Evolutionary conservation across 768 basidiomycete genomes (phyloP).

Genomic region (Pulveroboletus sp.): DNA sequence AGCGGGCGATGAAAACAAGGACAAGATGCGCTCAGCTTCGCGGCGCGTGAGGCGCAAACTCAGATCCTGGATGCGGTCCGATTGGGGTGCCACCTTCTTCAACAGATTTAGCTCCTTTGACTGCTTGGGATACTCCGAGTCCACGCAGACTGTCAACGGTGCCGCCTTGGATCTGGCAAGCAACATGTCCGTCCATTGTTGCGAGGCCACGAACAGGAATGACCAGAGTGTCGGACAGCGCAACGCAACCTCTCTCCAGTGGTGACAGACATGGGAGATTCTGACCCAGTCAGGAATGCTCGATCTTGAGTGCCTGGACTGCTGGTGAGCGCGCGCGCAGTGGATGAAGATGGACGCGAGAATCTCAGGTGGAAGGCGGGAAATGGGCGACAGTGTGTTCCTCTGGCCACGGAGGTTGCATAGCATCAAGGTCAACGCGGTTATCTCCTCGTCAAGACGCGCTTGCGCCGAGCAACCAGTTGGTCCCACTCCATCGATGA

Average conservation of each 20-base stretch:
- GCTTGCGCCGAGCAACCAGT: no score
- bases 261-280: conserved; percentile 25
- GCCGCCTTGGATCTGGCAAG: conserved; percentile 43
- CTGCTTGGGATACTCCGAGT: conserved; percentile 29
- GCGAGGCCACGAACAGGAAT: conserved; percentile 31
- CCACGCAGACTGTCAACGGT: conserved; percentile 19
- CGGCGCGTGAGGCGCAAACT: conserved; percentile 21
- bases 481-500: no score
- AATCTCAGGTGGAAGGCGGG: conserved; percentile 20
- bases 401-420: conserved; percentile 14
- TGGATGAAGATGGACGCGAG: conserved; percentile 22
- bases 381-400: conserved; percentile 17
- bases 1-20: conserved; percentile 21
- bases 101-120: conserved; percentile 28
- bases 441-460: conserved; percentile 20
- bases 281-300: conserved; percentile 19
- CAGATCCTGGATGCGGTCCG: conserved; percentile 34
- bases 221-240: conserved; percentile 41
- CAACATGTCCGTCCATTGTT: conserved; percentile 40
- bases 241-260: conserved; percentile 44
- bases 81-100: conserved; percentile 30
- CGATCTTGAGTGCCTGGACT: background rate
- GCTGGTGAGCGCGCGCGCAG: conserved; percentile 1
- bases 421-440: conserved; percentile 9
- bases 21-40: conserved; percentile 25